These are phyloP conservation scores for Ceratobasidium sp. DNA, from an alignment of 1,284 basidiomycete genomes.

Conservation along the genomic window DNA sequence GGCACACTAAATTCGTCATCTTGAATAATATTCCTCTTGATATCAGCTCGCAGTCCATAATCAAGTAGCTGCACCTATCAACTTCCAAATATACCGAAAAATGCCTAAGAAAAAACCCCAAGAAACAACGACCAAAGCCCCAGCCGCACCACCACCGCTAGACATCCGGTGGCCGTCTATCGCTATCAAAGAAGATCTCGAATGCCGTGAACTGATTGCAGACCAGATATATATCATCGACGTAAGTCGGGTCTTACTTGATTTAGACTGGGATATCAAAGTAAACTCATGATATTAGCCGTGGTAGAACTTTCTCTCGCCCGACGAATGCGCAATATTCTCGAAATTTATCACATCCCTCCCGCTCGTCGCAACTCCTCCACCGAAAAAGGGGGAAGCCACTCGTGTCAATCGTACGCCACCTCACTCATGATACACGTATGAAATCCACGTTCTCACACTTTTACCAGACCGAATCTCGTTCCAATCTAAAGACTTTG, in stretches of 20 bases:
- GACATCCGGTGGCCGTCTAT: constrained; percentile 30
- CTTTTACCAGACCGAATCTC: constrained; percentile 70
- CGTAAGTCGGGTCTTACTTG: constrained; percentile 58
- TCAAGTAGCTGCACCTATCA: too few relatives aligned
- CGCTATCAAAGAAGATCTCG: constrained; percentile 62
- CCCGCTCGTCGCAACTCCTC: constrained; percentile 75
- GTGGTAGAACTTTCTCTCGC: constrained; percentile 67
- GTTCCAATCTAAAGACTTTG: constrained; percentile 72
- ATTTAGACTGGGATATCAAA: constrained; percentile 24
- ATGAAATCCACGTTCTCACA: too few relatives aligned
- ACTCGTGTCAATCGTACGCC: constrained; percentile 78
- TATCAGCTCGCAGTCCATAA: too few relatives aligned
- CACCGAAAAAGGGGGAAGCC: constrained; percentile 81
- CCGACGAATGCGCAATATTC: constrained; percentile 73
- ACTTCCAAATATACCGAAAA: too few relatives aligned
- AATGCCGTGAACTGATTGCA: constrained; percentile 65
- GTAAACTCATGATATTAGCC: constrained; percentile 10
- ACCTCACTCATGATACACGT: background rate
- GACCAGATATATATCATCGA: constrained; percentile 77
- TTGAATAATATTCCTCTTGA: too few relatives aligned
- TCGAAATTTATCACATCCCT: constrained; percentile 74
- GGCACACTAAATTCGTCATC: too few relatives aligned
- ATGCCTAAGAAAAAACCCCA: constrained; percentile 11
- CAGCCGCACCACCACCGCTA: background rate
- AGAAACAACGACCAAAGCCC: background rate